Base-by-base conservation (phyloP, 2,329 filamentous ascomycete genomes). In the Colletotrichum brevisporum region DNA sequence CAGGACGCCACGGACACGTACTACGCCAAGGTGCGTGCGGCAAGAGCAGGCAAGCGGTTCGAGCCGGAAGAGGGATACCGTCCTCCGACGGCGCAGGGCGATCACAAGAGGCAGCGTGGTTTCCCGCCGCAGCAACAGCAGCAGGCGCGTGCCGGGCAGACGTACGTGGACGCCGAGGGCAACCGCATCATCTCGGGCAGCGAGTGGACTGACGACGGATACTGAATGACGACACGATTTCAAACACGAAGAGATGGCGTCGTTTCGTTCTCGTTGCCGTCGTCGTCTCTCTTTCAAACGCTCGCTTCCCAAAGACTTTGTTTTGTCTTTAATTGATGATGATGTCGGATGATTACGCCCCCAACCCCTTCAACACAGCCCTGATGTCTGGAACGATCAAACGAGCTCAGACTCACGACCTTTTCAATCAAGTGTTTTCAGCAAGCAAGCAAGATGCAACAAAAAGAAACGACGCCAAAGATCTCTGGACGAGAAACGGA, bases 1-100 rank as follows among this genome's bases (percentile, higher is more conserved):
- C 85, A 87, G 26, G 94, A 97, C 77, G 88, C 88, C 0, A 91
- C 90, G 4, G 93, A 96, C 70, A 86, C 89, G 10, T 97, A 97
- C 79, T 94, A 94, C 76, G 92, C 93, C 72, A 94, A 93, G 79
- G 83, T 95, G 62, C 88, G 91, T 66, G 90, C 91, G 39, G 86
- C 91, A 6, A 88, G 89, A 36, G 31, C 31, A 43, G 86, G 86
- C 73, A 95, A 94, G 82, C 87, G 91, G 53, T 85, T 88, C 69
- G 84, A 83, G 24, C 84, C 85, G 13, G 88, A 89, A 55, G 79
- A 81, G 39, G 79, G 77, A 6, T 82, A 84, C 70, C 76, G 78
- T n/a, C 75, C 78, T 9, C 76, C 82, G 39, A 78, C 80, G 57
- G 31, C 31, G 31, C 31, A 36, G 10, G 83, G 80, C 74, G 83